Conservation (phyloP, 371 early-diverging fungal species). For the Lichtheimia ornata region DNA sequence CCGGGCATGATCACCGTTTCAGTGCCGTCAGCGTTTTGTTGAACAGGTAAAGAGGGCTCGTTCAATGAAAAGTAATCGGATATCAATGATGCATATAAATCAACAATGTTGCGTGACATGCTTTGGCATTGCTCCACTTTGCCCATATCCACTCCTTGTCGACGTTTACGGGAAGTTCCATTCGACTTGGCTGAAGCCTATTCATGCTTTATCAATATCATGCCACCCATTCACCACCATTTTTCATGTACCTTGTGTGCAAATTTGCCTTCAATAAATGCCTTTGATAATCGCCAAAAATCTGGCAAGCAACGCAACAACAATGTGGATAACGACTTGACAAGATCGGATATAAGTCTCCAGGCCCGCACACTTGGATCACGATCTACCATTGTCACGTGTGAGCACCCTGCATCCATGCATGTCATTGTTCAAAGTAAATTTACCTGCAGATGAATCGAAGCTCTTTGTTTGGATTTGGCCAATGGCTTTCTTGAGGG, state of each 20-base stretch:
- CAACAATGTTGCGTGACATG: constrained; percentile 77
- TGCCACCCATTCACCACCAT: background rate
- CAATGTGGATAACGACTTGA: constrained; percentile 75
- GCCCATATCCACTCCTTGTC: constrained; percentile 65
- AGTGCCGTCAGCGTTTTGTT: constrained; percentile 24
- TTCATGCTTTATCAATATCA: background rate
- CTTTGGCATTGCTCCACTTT: constrained; percentile 77
- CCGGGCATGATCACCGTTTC: constrained; percentile 31
- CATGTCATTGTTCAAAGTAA: background rate
- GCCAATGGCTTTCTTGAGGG: constrained; percentile 35
- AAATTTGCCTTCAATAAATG: constrained; percentile 86
- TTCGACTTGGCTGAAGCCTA: constrained; percentile 1
- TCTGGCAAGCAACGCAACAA: constrained; percentile 84
- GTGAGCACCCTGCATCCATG: background rate
- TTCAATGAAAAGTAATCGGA: constrained; percentile 56
- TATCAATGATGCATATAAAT: constrained; percentile 61
- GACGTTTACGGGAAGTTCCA: constrained; percentile 35
- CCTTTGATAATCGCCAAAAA: constrained; percentile 87
- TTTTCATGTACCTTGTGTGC: constrained; percentile 45
- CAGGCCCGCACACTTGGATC: constrained; percentile 64
- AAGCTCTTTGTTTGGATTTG: constrained; percentile 27
- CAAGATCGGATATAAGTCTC: constrained; percentile 68
- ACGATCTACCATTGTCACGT: constrained; percentile 12
- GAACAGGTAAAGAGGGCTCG: constrained; percentile 22
- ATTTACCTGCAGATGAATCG: constrained; percentile 33